Percentiles rank a stretch among this genome's conserved stretches.
Conservation (phyloP, 495 filamentous ascomycete species). For the Neurospora sp. region DNA sequence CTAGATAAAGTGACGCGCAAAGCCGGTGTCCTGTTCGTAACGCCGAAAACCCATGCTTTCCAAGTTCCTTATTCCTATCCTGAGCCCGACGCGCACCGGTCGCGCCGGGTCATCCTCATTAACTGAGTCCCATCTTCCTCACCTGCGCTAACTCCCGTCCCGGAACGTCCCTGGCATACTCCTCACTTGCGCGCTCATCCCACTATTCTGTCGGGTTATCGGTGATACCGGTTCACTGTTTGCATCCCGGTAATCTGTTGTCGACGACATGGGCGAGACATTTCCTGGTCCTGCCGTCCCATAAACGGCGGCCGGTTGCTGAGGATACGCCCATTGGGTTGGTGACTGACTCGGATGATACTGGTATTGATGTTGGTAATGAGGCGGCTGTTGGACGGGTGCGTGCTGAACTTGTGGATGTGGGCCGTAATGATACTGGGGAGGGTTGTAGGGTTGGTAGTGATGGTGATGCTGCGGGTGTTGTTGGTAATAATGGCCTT, state of each 20-base stretch:
- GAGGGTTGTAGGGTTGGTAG: not conserved
- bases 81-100: not conserved
- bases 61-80: not conserved
- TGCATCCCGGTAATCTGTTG: not conserved
- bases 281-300: not conserved
- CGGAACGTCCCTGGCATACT: not conserved
- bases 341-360: not conserved
- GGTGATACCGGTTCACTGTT: not conserved
- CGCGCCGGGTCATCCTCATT: not conserved
- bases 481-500: not conserved
- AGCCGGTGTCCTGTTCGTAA: not conserved
- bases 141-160: not conserved
- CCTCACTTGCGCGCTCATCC: not conserved
- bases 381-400: not conserved
- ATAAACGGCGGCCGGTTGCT: not conserved
- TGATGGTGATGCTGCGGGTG: not conserved
- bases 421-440: not conserved
- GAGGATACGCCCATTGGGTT: not conserved
- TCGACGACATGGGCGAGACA: not conserved
- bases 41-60: not conserved
- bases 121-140: not conserved
- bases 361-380: not conserved
- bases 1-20: not conserved
- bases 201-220: not conserved
- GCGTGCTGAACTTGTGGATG: not conserved